Evolutionary conservation across 768 basidiomycete genomes (phyloP), one percentile per base, ranked within the genome.

Genomic region (Suillus hirtellus): DNA sequence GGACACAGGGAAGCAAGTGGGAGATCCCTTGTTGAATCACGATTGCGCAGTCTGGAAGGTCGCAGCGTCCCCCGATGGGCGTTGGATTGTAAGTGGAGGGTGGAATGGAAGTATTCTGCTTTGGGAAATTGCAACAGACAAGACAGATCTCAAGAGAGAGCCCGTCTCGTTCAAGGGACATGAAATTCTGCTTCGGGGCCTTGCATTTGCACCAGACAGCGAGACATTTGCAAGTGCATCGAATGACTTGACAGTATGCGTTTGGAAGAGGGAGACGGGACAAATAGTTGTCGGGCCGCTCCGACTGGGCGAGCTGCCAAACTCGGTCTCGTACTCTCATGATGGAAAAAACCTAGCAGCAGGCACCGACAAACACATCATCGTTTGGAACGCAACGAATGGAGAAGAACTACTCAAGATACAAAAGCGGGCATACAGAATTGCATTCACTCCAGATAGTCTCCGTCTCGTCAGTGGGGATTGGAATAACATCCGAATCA

Each of bases 311-410:
- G 11, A 6, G 2, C 21, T 14, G 6, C 10, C 47, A 12, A 12
- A 24, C 47, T 49, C 24, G 5, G 24, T 49, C 24, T 14, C 24
- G 7, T 49, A 49, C 47, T 49, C 47, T 7, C 21, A 7, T 2
- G 24, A 49, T 49, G 47, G 47, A 21, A 15, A 0, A 24, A 49
- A 49, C 7, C 35, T 68, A n/a, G 60, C 59, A 42, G 63, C 60
- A 31, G 62, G 53, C 59, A 58, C 63, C 1, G 37, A 37, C 15
- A 60, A 64, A 43, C n/a, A 42, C 11, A 64, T 59, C 56, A 42
- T 21, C 31, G 11, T 59, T 15, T 59, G 56, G 56, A 37, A 21
- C 11, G 9, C 56, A 6, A 3, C n/a, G 9, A 24, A 12, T 21
- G 56, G 56, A 37, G 2, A 58, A 40, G 54, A 56, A 4, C 11